These are phyloP conservation scores for Colletotrichum siamense DNA, from an alignment of 2,329 filamentous ascomycete genomes.

Conservation along the genomic window DNA sequence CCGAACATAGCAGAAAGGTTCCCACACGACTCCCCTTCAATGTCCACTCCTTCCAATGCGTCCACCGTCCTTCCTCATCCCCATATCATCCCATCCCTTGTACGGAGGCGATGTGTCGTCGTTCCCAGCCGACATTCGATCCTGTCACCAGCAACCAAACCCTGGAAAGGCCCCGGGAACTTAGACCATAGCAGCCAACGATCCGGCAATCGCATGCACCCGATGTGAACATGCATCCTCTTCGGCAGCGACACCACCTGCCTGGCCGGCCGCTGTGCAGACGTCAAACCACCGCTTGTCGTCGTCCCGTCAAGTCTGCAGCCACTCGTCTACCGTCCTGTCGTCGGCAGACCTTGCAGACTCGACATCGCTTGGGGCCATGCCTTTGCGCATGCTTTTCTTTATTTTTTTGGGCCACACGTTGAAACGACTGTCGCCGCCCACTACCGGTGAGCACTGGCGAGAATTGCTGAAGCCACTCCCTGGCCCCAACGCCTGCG, in stretches of 20 bases:
- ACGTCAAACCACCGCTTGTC: neutral
- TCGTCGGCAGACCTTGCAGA: neutral
- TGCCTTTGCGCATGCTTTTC: neutral
- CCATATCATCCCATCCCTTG: neutral
- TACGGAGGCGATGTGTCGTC: neutral
- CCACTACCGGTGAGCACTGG: neutral
- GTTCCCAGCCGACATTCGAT: neutral
- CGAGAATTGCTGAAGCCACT: neutral
- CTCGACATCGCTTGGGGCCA: neutral
- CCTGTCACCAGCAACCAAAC: neutral
- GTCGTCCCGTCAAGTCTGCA: neutral
- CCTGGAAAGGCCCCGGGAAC: neutral
- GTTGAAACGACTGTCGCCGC: neutral
- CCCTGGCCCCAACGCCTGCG: neutral
- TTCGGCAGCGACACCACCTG: neutral
- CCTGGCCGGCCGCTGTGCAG: neutral
- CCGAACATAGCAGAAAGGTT: neutral
- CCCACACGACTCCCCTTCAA: neutral
- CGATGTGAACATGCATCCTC: neutral
- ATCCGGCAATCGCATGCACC: conserved; percentile 14
- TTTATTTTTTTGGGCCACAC: neutral
- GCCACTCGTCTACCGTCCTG: neutral
- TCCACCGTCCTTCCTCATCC: neutral
- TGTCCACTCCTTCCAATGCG: neutral
- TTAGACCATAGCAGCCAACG: neutral